A percentile compares a stretch with the other conserved stretches of the same genome.
These are phyloP conservation scores for Plantago lanceolata DNA, from an alignment of 305 asterid species.

Conservation along the genomic window DNA sequence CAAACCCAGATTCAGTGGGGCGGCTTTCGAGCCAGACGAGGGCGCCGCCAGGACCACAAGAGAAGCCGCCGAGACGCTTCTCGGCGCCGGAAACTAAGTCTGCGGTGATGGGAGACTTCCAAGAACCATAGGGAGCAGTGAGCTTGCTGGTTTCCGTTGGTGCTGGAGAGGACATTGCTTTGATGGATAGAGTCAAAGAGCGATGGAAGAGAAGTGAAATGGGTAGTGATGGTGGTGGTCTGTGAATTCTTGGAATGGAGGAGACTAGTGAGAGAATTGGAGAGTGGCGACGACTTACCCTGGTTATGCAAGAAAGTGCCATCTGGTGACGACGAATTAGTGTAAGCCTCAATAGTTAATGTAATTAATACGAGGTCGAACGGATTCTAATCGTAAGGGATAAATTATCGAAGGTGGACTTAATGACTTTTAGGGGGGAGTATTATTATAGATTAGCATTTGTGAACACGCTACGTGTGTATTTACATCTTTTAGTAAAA, in stretches of 20 bases:
- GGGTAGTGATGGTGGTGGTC: constrained; percentile 2
- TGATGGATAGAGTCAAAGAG: constrained; percentile 20
- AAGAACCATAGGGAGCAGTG: constrained; percentile 81
- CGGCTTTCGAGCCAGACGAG: constrained; percentile 81
- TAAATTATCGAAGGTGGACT: too few species aligned
- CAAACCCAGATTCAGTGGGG: constrained; percentile 78
- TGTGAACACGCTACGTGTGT: too few species aligned
- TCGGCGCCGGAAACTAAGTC: constrained; percentile 71
- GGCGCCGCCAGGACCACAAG: constrained; percentile 54
- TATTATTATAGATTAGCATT: too few species aligned
- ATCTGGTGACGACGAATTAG: constrained; percentile 1
- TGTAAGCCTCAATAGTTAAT: too few species aligned
- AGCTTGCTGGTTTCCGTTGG: constrained; percentile 31
- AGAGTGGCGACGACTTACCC: constrained; percentile 23
- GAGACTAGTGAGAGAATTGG: background rate
- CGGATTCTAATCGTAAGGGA: too few species aligned
- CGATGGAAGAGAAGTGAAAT: constrained; percentile 6
- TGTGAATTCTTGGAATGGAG: constrained; percentile 19
- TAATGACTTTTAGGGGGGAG: too few species aligned
- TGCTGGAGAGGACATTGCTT: constrained; percentile 18
- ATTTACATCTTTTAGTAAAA: too few species aligned
- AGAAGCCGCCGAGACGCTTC: constrained; percentile 69
- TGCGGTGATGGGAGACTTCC: constrained; percentile 91
- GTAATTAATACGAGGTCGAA: too few species aligned
- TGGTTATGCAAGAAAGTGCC: constrained; percentile 25